Conservation (phyloP, 2,329 filamentous ascomycete species). For the Gyromitra esculenta region DNA sequence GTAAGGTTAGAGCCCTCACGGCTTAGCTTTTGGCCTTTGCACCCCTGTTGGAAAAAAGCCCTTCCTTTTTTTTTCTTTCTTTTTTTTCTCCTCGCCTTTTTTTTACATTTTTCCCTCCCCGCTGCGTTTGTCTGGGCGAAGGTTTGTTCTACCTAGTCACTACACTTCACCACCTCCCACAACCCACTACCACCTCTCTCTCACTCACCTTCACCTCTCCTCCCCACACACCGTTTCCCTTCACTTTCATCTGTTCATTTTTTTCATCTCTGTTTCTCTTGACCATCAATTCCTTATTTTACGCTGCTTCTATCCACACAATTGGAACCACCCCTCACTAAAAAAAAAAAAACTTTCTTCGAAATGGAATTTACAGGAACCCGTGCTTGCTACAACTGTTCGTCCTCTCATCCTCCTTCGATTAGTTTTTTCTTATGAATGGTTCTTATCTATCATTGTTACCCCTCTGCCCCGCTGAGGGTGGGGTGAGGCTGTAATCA, state of each 20-base stretch:
- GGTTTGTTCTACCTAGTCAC: slow-evolving; percentile 44
- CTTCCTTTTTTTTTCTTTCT: slow-evolving; percentile 34
- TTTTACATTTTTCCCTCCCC: slow-evolving; percentile 46
- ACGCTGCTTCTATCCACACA: too few relatives aligned
- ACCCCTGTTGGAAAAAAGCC: slow-evolving; percentile 34
- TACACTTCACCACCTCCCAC: slow-evolving; percentile 47
- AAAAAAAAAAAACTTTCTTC: slow-evolving; percentile 58
- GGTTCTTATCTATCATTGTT: slow-evolving; percentile 43
- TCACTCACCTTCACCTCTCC: slow-evolving; percentile 45
- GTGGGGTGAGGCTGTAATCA: slow-evolving; percentile 34
- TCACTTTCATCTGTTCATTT: slow-evolving; percentile 35
- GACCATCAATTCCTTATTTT: slow-evolving; percentile 41
- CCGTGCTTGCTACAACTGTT: slow-evolving; percentile 68
- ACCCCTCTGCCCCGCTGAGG: slow-evolving; percentile 27
- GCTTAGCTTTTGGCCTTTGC: slow-evolving; percentile 29
- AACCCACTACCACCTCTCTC: slow-evolving; percentile 38
- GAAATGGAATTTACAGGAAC: slow-evolving; percentile 63
- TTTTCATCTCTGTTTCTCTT: slow-evolving; percentile 38
- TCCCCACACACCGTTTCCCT: slow-evolving; percentile 35
- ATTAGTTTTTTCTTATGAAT: slow-evolving; percentile 37
- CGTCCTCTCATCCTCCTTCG: slow-evolving; percentile 58
- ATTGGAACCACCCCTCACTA: slow-evolving; percentile 63
- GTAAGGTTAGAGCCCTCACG: slow-evolving; percentile 50
- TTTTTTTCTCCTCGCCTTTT: slow-evolving; percentile 40
- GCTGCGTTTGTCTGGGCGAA: slow-evolving; percentile 46